These are phyloP conservation scores for Termitomyces sp. DNA, from an alignment of 768 basidiomycete genomes.

Conservation along the genomic window DNA sequence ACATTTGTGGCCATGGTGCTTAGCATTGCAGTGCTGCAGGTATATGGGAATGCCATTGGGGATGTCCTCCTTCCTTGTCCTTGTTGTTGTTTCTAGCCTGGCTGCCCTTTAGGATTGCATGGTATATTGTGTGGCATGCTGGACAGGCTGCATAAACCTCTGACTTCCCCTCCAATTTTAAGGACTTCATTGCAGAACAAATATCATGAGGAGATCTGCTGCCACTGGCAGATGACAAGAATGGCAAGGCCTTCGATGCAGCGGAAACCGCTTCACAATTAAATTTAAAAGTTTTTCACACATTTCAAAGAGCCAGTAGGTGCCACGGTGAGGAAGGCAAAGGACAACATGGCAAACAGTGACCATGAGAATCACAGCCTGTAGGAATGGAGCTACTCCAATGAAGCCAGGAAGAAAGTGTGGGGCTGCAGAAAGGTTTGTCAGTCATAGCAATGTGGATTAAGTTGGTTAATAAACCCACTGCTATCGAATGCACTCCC, in stretches of 20 bases:
- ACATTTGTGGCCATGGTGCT: slow-evolving; percentile 1
- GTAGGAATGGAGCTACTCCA: background rate
- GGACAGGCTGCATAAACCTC: slow-evolving; percentile 17
- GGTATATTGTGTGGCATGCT: slow-evolving; percentile 13
- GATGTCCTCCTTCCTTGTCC: no score
- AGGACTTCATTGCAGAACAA: slow-evolving; percentile 2
- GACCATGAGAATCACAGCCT: slow-evolving; percentile 9
- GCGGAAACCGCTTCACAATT: background rate
- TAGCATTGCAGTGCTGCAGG: slow-evolving; percentile 10
- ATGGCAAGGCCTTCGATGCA: background rate
- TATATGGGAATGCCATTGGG: background rate
- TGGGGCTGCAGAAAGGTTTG: background rate
- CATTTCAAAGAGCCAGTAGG: slow-evolving; percentile 14
- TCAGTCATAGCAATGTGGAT: no score
- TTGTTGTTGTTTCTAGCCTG: no score
- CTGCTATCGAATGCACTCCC: background rate
- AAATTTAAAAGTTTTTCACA: slow-evolving; percentile 3
- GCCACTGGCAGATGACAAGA: no score
- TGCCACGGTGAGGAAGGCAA: slow-evolving; percentile 7
- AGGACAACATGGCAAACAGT: slow-evolving; percentile 7
- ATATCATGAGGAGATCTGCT: slow-evolving; percentile 8
- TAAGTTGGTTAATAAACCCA: background rate
- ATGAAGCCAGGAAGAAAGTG: background rate
- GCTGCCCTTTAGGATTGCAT: background rate
- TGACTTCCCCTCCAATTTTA: slow-evolving; percentile 14